These are phyloP conservation scores for Epichloe gansuensis DNA, from an alignment of 2,329 filamentous ascomycete species.

Conservation along the genomic window DNA sequence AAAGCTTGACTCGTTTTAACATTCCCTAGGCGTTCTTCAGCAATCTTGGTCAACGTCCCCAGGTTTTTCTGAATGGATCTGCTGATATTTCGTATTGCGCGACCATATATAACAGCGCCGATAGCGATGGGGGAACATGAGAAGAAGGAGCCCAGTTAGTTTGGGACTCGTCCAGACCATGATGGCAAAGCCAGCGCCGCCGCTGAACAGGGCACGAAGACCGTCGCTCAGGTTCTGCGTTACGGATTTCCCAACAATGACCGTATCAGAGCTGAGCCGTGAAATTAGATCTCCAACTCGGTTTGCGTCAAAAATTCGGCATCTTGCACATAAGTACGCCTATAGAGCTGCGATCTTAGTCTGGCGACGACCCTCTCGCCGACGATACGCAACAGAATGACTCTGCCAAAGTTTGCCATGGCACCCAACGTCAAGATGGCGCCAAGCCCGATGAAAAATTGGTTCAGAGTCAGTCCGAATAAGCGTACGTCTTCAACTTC, in stretches of 20 bases:
- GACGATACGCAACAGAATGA: slow-evolving; percentile 85
- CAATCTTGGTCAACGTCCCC: slow-evolving; percentile 88
- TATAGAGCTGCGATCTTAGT: slow-evolving; percentile 79
- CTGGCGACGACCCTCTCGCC: slow-evolving; percentile 90
- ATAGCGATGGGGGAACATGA: slow-evolving; percentile 88
- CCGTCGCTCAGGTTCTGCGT: slow-evolving; percentile 97
- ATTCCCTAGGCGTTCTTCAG: slow-evolving; percentile 93
- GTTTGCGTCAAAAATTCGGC: slow-evolving; percentile 99
- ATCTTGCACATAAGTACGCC: slow-evolving; percentile 89
- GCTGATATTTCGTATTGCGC: slow-evolving; percentile 78
- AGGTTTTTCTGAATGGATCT: slow-evolving; percentile 89
- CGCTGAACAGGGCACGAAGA: slow-evolving; percentile 81
- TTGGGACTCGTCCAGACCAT: slow-evolving; percentile 96
- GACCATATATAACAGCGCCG: slow-evolving; percentile 83
- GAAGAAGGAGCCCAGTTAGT: slow-evolving; percentile 71
- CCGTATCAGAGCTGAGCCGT: slow-evolving; percentile 86
- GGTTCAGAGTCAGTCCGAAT: slow-evolving; percentile 72
- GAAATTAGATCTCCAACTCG: slow-evolving; percentile 93
- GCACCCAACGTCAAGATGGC: slow-evolving; percentile 72
- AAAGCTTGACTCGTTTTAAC: slow-evolving; percentile 96
- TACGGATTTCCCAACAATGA: slow-evolving; percentile 97
- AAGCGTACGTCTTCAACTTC: slow-evolving; percentile 54
- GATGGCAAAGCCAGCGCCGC: slow-evolving; percentile 74
- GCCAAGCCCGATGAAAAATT: slow-evolving; percentile 78
- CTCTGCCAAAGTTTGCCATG: slow-evolving; percentile 82